Evolutionary conservation across 2,329 filamentous ascomycete genomes (phyloP).

Genomic region (Diplodia corticola): DNA sequence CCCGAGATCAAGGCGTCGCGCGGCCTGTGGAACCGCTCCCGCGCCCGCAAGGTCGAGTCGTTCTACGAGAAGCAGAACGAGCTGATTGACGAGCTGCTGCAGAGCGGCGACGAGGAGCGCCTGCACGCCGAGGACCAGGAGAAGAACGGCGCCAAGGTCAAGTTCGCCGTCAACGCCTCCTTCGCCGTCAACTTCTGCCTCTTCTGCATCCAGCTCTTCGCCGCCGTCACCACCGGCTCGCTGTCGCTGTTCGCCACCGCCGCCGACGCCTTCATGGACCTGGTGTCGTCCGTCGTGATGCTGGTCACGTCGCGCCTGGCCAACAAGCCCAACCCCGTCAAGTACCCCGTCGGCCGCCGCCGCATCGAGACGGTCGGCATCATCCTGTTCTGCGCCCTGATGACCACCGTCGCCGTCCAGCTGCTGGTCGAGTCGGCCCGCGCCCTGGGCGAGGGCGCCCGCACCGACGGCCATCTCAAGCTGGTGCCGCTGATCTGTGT

Average conservation of each 20-base stretch:
- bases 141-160: slow-evolving; percentile 47
- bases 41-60: slow-evolving; percentile 42
- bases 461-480: slow-evolving; percentile 49
- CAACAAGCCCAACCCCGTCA: slow-evolving; percentile 60
- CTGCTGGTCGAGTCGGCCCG: slow-evolving; percentile 62
- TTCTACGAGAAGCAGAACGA: slow-evolving; percentile 46
- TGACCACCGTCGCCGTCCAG: slow-evolving; percentile 66
- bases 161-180: slow-evolving; percentile 42
- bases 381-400: slow-evolving; percentile 65
- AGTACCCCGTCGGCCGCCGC: slow-evolving; percentile 63
- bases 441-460: slow-evolving; percentile 48
- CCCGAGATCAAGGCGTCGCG: slow-evolving; percentile 42
- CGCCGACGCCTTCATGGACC: slow-evolving; percentile 66
- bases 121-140: slow-evolving; percentile 53
- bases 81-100: slow-evolving; percentile 52
- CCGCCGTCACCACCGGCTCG: slow-evolving; percentile 59
- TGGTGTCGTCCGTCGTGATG: slow-evolving; percentile 65
- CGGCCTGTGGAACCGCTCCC: slow-evolving; percentile 23
- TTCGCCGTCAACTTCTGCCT: slow-evolving; percentile 47
- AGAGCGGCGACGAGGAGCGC: slow-evolving; percentile 57
- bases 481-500: slow-evolving; percentile 59
- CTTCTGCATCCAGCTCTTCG: slow-evolving; percentile 61
- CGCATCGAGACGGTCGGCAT: slow-evolving; percentile 66
- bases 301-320: slow-evolving; percentile 61
- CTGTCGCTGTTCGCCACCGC: slow-evolving; percentile 66